Evolutionary conservation across 2,329 filamentous ascomycete species (phyloP).

Genomic region (Coniella vitis): DNA sequence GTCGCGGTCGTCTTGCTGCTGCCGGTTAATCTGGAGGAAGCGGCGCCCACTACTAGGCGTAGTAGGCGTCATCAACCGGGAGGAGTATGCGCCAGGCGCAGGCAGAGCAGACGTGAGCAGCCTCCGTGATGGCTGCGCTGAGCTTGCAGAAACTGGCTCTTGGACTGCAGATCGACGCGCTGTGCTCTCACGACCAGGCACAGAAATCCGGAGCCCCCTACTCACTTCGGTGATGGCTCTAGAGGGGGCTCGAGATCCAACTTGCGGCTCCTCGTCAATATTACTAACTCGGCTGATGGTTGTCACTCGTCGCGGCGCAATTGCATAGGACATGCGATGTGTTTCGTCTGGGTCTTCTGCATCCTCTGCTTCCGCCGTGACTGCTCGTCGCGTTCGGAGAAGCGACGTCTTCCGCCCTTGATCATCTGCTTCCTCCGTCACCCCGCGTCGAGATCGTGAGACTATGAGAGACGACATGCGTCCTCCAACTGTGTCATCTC

Average conservation of each 20-base stretch:
- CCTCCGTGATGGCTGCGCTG: slow-evolving; percentile 47
- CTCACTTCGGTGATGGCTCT: slow-evolving; percentile 51
- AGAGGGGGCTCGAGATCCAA: slow-evolving; percentile 49
- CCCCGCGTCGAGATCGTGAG: slow-evolving; percentile 36
- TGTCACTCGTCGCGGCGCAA: slow-evolving; percentile 40
- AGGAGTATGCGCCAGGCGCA: slow-evolving; percentile 17
- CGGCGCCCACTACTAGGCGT: slow-evolving; percentile 33
- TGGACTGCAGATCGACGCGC: slow-evolving; percentile 21
- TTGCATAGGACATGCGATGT: slow-evolving; percentile 34
- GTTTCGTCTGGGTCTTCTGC: slow-evolving; percentile 19
- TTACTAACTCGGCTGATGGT: slow-evolving; percentile 20
- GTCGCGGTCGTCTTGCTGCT: slow-evolving; percentile 7
- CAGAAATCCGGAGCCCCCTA: slow-evolving; percentile 32
- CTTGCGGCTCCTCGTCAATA: slow-evolving; percentile 43
- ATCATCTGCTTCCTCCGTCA: slow-evolving; percentile 43
- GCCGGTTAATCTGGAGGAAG: slow-evolving; percentile 37
- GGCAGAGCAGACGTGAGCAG: slow-evolving; percentile 42
- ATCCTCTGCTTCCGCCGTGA: slow-evolving; percentile 44
- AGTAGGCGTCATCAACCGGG: slow-evolving; percentile 36
- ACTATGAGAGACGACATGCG: slow-evolving; percentile 48
- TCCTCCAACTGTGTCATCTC: slow-evolving; percentile 31
- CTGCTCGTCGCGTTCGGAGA: slow-evolving; percentile 37
- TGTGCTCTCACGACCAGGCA: slow-evolving; percentile 18
- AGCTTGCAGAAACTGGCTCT: slow-evolving; percentile 32
- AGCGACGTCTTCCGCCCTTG: slow-evolving; percentile 38